A percentile compares a stretch with the other conserved stretches of the same genome.
phyloP scores from a whole-genome alignment of 495 filamentous ascomycete genomes.

The Daldinia concentrica region DNA sequence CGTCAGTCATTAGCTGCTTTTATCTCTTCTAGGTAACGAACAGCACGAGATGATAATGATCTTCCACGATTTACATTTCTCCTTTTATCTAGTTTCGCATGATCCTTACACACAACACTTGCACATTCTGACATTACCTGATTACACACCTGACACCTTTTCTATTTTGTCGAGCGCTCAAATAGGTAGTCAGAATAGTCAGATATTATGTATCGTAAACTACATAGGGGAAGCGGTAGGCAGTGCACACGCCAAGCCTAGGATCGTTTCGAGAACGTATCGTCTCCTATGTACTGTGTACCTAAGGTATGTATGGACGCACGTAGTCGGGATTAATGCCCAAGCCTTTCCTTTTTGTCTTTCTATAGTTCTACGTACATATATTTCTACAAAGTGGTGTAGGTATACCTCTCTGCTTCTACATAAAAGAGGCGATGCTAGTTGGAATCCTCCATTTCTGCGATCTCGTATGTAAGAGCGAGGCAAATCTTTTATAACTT shows the following conservation, averaged over 20 bases:
- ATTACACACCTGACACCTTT: too few species aligned
- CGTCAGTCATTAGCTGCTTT: conserved; percentile 23
- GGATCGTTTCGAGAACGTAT: background rate
- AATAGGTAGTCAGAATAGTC: too few species aligned
- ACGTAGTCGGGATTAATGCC: too few species aligned
- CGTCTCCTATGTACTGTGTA: too few species aligned
- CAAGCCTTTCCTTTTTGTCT: background rate
- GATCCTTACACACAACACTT: conserved; percentile 17
- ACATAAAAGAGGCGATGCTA: too few species aligned
- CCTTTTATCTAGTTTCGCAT: conserved; percentile 29
- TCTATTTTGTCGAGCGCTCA: too few species aligned
- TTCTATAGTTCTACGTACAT: too few species aligned
- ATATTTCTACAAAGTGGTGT: too few species aligned
- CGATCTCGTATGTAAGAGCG: background rate
- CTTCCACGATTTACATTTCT: conserved; percentile 33
- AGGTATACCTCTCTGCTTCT: too few species aligned
- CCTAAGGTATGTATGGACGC: too few species aligned
- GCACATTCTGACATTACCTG: background rate
- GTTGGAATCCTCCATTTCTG: background rate
- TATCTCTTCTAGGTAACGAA: conserved; percentile 37
- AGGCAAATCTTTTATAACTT: too few species aligned
- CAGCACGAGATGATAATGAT: conserved; percentile 30
- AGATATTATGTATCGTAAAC: background rate
- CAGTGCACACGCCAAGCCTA: background rate
- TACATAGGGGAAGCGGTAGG: background rate